Percentiles rank a stretch among this genome's conserved stretches.
phyloP scores from a whole-genome alignment of 2,329 filamentous ascomycete species.

The Aspergillus melleus region DNA sequence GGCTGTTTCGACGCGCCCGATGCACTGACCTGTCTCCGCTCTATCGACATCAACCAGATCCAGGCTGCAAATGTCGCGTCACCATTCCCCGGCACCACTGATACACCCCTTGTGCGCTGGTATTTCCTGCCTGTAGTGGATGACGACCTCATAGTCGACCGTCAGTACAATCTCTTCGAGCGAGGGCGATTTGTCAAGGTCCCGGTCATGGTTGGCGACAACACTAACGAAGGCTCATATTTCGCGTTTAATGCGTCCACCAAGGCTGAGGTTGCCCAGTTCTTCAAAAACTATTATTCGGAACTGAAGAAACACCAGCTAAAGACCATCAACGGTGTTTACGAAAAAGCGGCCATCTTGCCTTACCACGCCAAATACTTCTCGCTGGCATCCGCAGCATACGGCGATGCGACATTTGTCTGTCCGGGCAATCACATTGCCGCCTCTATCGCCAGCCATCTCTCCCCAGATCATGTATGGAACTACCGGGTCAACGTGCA shows the following conservation, averaged over 20 bases:
- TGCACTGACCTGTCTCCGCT: slow-evolving; percentile 46
- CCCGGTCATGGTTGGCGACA: background rate
- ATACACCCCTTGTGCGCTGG: background rate
- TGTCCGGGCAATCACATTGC: slow-evolving; percentile 45
- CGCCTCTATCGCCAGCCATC: slow-evolving; percentile 24
- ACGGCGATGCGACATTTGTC: slow-evolving; percentile 52
- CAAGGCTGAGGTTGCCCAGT: background rate
- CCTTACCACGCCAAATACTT: background rate
- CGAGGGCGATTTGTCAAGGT: background rate
- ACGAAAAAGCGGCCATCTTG: background rate
- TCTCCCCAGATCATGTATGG: slow-evolving; percentile 36
- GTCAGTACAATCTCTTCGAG: background rate
- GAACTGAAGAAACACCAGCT: background rate
- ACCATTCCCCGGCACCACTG: background rate
- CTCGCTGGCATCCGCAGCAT: slow-evolving; percentile 15
- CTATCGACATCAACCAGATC: background rate
- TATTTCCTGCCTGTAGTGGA: background rate
- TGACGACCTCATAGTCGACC: background rate
- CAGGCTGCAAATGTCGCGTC: background rate
- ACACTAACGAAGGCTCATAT: background rate
- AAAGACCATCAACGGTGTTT: background rate
- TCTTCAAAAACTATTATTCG: background rate
- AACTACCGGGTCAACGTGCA: slow-evolving; percentile 52
- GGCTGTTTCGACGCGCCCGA: slow-evolving; percentile 39
- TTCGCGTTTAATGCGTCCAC: background rate